A percentile compares a stretch with the other conserved stretches of the same genome.
phyloP scores from a whole-genome alignment of 2,329 filamentous ascomycete genomes.

The Trichoderma cornu-damae region DNA sequence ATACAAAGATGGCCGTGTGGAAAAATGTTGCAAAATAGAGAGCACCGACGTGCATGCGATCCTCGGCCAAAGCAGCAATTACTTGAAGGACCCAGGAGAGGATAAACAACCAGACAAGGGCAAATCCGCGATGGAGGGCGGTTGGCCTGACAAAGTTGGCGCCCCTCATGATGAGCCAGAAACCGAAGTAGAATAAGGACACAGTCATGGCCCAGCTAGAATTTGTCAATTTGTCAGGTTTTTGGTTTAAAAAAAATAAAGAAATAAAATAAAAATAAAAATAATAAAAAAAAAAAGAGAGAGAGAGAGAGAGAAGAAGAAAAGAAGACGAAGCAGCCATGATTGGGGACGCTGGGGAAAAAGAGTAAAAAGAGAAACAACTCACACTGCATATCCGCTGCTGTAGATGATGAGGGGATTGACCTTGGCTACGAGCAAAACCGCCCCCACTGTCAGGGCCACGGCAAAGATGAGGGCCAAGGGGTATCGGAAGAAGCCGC shows the following conservation, averaged over 20 bases:
- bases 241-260: too few species aligned
- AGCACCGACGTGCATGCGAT: conserved; percentile 65
- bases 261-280: too few species aligned
- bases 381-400: conserved; percentile 71
- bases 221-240: too few species aligned
- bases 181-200: conserved; percentile 70
- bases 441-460: conserved; percentile 64
- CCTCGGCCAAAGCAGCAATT: conserved; percentile 66
- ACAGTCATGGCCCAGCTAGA: conserved; percentile 74
- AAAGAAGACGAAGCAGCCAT: too few species aligned
- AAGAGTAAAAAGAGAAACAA: too few species aligned
- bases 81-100: conserved; percentile 70
- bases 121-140: conserved; percentile 77
- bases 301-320: too few species aligned
- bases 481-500: conserved; percentile 80
- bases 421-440: conserved; percentile 71
- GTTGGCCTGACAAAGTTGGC: conserved; percentile 77
- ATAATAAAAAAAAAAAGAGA: too few species aligned
- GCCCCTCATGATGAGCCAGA: conserved; percentile 77
- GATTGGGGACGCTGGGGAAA: too few species aligned
- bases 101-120: conserved; percentile 76
- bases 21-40: conserved; percentile 81
- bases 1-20: conserved; percentile 68
- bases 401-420: conserved; percentile 92
- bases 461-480: conserved; percentile 65